phyloP scores from a whole-genome alignment of 1,284 basidiomycete genomes.

The Exsudoporus floridanus region DNA sequence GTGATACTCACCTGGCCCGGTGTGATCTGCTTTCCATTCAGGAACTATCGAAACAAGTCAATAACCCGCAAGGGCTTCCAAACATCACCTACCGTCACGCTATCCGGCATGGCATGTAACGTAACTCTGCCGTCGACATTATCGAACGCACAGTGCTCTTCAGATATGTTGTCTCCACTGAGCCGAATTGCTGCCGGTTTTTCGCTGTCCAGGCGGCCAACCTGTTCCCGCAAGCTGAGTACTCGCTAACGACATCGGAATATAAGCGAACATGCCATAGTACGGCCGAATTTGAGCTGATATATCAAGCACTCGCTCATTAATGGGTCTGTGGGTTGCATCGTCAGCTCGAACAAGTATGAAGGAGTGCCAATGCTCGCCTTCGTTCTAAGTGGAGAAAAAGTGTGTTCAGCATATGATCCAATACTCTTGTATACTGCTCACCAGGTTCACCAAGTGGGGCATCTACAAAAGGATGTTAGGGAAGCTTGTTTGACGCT shows the following conservation, averaged over 20 bases:
- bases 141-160: constrained; percentile 91
- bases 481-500: constrained; percentile 7
- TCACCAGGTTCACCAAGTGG: constrained; percentile 89
- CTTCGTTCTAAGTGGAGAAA: constrained; percentile 70
- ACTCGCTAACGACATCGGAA: constrained; percentile 6
- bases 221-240: constrained; percentile 42
- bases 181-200: constrained; percentile 87
- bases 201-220: constrained; percentile 80
- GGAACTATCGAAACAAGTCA: constrained; percentile 51
- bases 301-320: constrained; percentile 94
- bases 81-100: constrained; percentile 70
- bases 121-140: constrained; percentile 85
- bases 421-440: constrained; percentile 32
- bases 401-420: constrained; percentile 17
- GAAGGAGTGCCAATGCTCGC: constrained; percentile 37
- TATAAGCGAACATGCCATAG: constrained; percentile 50
- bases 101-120: constrained; percentile 74
- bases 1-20: constrained; percentile 61
- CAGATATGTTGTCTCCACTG: constrained; percentile 88
- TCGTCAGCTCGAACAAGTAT: constrained; percentile 17
- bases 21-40: constrained; percentile 88
- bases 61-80: neutral
- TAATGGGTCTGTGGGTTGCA: constrained; percentile 60
- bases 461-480: constrained; percentile 63
- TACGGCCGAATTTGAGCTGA: constrained; percentile 88